Percentiles rank a stretch among this genome's conserved stretches.
phyloP scores from a whole-genome alignment of 1,284 basidiomycete genomes.

The Heliocybe sulcata region DNA sequence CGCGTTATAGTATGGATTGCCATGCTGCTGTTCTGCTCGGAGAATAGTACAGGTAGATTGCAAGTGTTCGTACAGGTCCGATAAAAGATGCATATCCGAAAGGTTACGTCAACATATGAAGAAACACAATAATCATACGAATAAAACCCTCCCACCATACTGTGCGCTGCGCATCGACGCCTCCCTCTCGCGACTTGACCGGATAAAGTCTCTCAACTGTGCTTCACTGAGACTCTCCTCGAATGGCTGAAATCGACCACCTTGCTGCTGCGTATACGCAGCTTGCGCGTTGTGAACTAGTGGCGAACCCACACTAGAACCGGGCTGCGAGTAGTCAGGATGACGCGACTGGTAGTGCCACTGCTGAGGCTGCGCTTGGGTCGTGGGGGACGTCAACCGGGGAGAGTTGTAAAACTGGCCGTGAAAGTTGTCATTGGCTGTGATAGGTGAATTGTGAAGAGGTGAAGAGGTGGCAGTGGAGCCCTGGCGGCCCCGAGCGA shows the following conservation, averaged over 20 bases:
- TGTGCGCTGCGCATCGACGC: slow-evolving; percentile 26
- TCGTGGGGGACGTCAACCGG: slow-evolving; percentile 28
- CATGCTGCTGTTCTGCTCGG: slow-evolving; percentile 20
- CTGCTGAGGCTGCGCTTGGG: slow-evolving; percentile 25
- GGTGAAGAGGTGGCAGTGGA: slow-evolving; percentile 55
- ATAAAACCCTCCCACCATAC: slow-evolving; percentile 43
- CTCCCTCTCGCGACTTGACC: slow-evolving; percentile 50
- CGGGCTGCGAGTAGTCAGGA: slow-evolving; percentile 33
- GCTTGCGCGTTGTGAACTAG: slow-evolving; percentile 34
- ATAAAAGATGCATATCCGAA: slow-evolving; percentile 12
- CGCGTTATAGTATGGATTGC: slow-evolving; percentile 25
- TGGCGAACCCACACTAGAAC: slow-evolving; percentile 38
- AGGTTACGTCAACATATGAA: slow-evolving; percentile 27
- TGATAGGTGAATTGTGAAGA: slow-evolving; percentile 50
- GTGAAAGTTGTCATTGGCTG: slow-evolving; percentile 38
- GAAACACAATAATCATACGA: slow-evolving; percentile 25
- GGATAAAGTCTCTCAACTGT: slow-evolving; percentile 67
- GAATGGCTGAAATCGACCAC: slow-evolving; percentile 48
- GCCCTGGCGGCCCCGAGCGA: slow-evolving; percentile 67
- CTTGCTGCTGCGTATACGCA: slow-evolving; percentile 24
- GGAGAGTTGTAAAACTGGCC: slow-evolving; percentile 34
- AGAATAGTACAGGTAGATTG: slow-evolving; percentile 10
- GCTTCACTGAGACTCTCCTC: slow-evolving; percentile 59
- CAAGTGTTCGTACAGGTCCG: slow-evolving; percentile 6
- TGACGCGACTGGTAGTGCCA: slow-evolving; percentile 42